A percentile compares a stretch with the other conserved stretches of the same genome.
Evolutionary conservation across 2,329 filamentous ascomycete species (phyloP).

Genomic region (Neopestalotiopsis sp.): DNA sequence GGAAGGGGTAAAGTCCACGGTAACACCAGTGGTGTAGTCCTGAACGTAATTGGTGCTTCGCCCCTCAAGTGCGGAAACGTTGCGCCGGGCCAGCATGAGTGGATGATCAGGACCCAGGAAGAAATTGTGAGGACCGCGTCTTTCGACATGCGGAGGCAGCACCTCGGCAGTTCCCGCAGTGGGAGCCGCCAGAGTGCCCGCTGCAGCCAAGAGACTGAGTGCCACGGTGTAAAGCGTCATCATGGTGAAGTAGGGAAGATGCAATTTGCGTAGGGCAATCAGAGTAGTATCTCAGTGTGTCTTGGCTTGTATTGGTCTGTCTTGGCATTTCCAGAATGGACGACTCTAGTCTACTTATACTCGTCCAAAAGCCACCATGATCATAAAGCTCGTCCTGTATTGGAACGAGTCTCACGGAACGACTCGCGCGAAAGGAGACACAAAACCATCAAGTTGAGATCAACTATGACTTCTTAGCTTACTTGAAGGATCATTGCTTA

Average conservation of each 20-base stretch:
- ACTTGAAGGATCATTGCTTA: no score
- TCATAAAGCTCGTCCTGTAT: not conserved
- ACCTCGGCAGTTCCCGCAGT: slow-evolving; percentile 3
- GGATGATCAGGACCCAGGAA: slow-evolving; percentile 1
- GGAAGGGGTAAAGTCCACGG: not conserved
- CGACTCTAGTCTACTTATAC: not conserved
- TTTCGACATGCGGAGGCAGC: not conserved
- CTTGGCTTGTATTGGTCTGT: not conserved
- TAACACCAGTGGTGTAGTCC: not conserved
- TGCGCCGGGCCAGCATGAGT: not conserved
- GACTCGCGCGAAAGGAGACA: no score
- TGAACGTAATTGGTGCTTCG: slow-evolving; percentile 4
- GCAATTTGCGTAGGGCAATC: not conserved
- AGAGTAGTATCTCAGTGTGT: not conserved
- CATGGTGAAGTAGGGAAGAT: not conserved
- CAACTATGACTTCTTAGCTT: no score
- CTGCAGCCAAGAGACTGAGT: not conserved
- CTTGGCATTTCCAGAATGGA: not conserved
- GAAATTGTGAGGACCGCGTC: slow-evolving; percentile 6
- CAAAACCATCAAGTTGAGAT: no score
- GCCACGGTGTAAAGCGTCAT: not conserved
- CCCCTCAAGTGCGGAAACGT: not conserved
- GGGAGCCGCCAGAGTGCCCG: not conserved
- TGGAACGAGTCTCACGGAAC: no score
- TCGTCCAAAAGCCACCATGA: not conserved